Evolutionary conservation across 2,329 filamentous ascomycete genomes (phyloP).

Genomic region (Neopestalotiopsis rosae): DNA sequence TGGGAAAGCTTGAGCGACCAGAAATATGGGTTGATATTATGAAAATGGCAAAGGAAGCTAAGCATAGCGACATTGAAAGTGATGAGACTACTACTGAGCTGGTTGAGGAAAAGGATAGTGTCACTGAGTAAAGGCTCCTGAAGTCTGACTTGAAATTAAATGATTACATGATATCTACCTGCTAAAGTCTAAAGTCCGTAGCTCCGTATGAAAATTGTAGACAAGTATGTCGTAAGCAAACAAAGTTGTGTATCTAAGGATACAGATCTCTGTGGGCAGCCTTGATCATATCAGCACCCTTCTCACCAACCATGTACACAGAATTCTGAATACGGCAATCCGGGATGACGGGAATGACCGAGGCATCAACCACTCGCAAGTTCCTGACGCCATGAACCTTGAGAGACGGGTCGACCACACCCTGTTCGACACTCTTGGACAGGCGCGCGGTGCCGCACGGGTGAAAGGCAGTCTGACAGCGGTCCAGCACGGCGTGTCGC

Average conservation of each 20-base stretch:
- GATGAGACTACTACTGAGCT: background rate
- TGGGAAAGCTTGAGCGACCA: background rate
- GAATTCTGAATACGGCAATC: conserved; percentile 51
- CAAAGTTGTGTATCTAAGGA: too few relatives aligned
- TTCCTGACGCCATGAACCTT: conserved; percentile 56
- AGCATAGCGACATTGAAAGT: background rate
- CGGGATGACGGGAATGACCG: conserved; percentile 53
- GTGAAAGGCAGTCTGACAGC: conserved; percentile 65
- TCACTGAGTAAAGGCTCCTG: too few relatives aligned
- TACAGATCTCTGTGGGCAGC: background rate
- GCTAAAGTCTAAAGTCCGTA: too few relatives aligned
- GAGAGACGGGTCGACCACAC: conserved; percentile 52
- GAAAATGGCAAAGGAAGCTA: background rate
- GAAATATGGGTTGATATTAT: background rate
- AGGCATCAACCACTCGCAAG: conserved; percentile 55
- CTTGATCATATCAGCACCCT: conserved; percentile 34
- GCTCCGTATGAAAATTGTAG: too few relatives aligned
- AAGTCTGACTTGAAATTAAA: too few relatives aligned
- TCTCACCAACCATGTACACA: conserved; percentile 57
- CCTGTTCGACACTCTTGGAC: conserved; percentile 49
- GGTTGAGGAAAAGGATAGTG: too few relatives aligned
- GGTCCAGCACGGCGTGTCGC: conserved; percentile 60
- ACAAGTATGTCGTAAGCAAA: too few relatives aligned
- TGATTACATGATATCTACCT: too few relatives aligned
- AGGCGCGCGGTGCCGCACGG: conserved; percentile 56